phyloP scores from a whole-genome alignment of 139 green algal genomes.

The Coccomyxa sp. region DNA sequence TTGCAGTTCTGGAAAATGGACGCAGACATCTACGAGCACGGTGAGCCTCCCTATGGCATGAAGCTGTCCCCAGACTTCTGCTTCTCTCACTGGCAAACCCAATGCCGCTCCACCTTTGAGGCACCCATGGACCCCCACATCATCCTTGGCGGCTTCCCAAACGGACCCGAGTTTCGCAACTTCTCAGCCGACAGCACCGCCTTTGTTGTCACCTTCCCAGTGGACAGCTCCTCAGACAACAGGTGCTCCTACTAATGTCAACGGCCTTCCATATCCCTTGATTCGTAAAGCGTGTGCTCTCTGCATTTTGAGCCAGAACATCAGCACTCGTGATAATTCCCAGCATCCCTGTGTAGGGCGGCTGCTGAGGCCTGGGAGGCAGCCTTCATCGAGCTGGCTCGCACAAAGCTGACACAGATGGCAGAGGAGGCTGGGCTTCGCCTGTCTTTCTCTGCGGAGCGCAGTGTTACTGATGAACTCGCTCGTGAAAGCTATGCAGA shows the following conservation, averaged over 20 bases:
- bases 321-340: not conserved
- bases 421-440: conserved; percentile 38
- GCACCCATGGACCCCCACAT: conserved; percentile 75
- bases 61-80: conserved; percentile 58
- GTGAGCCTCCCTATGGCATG: conserved; percentile 17
- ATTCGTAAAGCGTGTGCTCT: too few species aligned
- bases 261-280: too few species aligned
- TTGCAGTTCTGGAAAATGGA: conserved; percentile 88
- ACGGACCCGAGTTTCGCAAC: conserved; percentile 36
- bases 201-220: conserved; percentile 79
- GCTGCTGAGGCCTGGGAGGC: conserved; percentile 77
- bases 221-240: conserved; percentile 46
- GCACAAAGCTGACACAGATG: conserved; percentile 27
- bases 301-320: not conserved
- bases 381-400: conserved; percentile 62
- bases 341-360: conserved; percentile 10
- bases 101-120: conserved; percentile 58
- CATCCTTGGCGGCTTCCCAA: conserved; percentile 79
- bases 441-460: conserved; percentile 73
- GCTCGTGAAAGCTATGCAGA: conserved; percentile 58
- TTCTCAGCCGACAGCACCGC: conserved; percentile 64
- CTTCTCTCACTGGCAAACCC: conserved; percentile 58
- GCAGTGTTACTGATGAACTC: conserved; percentile 82
- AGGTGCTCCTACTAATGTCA: conserved; percentile 3
- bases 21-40: conserved; percentile 30